Percentiles rank a stretch among this genome's conserved stretches.
Evolutionary conservation across 139 green algal species (phyloP).

Genomic region (Tetraselmis striata): DNA sequence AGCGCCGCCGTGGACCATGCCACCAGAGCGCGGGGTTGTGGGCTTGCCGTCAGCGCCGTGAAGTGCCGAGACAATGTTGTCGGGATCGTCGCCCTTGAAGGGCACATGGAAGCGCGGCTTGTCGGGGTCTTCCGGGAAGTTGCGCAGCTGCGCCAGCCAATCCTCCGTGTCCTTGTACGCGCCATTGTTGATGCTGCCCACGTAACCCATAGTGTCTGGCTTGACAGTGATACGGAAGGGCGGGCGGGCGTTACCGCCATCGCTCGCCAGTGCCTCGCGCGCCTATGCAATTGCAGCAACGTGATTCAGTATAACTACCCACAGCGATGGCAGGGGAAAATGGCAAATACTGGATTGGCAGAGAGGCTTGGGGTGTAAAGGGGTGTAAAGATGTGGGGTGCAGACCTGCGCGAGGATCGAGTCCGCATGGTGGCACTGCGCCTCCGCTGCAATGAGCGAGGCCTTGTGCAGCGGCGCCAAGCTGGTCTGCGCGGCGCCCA

Average conservation of each 20-base stretch:
- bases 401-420: not conserved
- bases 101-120: not conserved
- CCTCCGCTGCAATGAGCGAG: not conserved
- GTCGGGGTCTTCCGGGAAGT: not conserved
- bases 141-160: not conserved
- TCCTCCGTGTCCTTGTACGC: not conserved
- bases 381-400: no score
- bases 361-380: no score
- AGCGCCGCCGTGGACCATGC: not conserved
- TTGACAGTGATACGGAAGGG: not conserved
- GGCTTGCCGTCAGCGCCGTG: not conserved
- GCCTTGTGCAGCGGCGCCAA: conserved; percentile 21
- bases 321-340: no score
- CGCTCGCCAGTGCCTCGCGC: not conserved
- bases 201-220: not conserved
- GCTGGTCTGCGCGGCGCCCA: conserved; percentile 43
- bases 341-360: no score
- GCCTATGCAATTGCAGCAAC: conserved; percentile 33
- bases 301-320: conserved; percentile 45
- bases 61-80: not conserved
- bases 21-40: not conserved
- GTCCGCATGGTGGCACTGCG: conserved; percentile 3
- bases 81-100: not conserved
- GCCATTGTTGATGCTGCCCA: not conserved
- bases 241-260: not conserved